Conservation (phyloP, 768 basidiomycete genomes). For the Tricholoma sp. region DNA sequence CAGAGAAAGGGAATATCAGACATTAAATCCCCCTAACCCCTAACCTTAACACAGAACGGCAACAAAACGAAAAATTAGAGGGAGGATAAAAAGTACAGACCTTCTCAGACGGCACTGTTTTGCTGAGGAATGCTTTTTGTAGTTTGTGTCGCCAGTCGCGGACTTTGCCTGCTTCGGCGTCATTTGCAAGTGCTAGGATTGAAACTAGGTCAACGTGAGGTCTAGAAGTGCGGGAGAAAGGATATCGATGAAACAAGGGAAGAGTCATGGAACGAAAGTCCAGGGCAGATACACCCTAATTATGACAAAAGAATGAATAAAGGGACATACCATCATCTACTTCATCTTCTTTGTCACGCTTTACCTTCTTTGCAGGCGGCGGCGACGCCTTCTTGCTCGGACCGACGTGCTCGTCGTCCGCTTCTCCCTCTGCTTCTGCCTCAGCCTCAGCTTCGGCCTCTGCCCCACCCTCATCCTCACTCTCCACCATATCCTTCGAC, state of each 20-base stretch:
- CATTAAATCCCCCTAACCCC: too few species aligned
- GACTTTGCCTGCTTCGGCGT: conserved; percentile 65
- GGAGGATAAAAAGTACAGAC: conserved; percentile 2
- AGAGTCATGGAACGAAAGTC: background rate
- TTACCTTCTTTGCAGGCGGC: conserved; percentile 62
- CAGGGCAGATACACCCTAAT: background rate
- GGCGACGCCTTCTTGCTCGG: conserved; percentile 51
- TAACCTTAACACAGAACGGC: too few species aligned
- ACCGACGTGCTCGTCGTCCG: conserved; percentile 31
- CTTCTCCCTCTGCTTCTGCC: conserved; percentile 32
- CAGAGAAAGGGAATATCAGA: too few species aligned
- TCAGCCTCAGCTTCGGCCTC: conserved; percentile 50
- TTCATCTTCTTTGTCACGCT: conserved; percentile 55
- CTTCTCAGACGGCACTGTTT: conserved; percentile 11
- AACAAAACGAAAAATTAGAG: background rate
- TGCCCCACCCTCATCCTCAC: conserved; percentile 61
- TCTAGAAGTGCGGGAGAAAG: too few species aligned
- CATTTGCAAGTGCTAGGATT: conserved; percentile 30
- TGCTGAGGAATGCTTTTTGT: conserved; percentile 61
- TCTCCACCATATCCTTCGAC: conserved; percentile 55
- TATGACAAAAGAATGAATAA: conserved; percentile 1
- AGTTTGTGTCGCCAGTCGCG: conserved; percentile 80
- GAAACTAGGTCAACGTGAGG: background rate
- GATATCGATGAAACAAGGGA: background rate
- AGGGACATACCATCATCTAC: conserved; percentile 53